Percentiles rank a stretch among this genome's conserved stretches.
Evolutionary conservation across 495 filamentous ascomycete species (phyloP).

Genomic region (Cryomyces minteri): DNA sequence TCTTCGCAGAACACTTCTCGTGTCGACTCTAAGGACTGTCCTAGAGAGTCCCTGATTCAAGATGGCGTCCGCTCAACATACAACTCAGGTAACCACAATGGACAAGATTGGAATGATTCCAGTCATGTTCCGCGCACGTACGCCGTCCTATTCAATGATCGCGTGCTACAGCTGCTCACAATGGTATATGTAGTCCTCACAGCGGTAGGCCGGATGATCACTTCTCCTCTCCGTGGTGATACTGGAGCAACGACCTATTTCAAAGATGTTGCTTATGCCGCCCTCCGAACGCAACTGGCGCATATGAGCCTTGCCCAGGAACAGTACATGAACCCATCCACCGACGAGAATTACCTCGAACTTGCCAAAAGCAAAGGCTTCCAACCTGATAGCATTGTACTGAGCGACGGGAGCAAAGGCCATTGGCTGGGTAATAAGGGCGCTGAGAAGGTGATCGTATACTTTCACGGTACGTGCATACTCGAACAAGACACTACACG

Average conservation of each 20-base stretch:
- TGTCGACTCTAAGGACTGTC: too few species aligned
- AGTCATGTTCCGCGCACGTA: too few species aligned
- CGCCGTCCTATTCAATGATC: too few species aligned
- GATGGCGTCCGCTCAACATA: too few species aligned
- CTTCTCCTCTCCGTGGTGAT: slow-evolving; percentile 11
- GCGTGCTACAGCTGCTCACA: too few species aligned
- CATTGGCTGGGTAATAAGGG: slow-evolving; percentile 40
- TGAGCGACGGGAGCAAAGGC: slow-evolving; percentile 30
- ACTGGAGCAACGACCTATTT: slow-evolving; percentile 12
- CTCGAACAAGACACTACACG: too few species aligned
- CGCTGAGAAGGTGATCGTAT: slow-evolving; percentile 38
- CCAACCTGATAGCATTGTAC: slow-evolving; percentile 26
- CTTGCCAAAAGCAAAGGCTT: slow-evolving; percentile 28
- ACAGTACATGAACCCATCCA: slow-evolving; percentile 18
- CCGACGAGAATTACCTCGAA: slow-evolving; percentile 26
- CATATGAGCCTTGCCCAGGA: slow-evolving; percentile 12
- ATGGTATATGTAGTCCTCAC: too few species aligned
- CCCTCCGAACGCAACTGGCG: slow-evolving; percentile 12
- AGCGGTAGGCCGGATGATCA: slow-evolving; percentile 1
- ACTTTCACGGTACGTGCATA: slow-evolving; percentile 27
- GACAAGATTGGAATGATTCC: too few species aligned
- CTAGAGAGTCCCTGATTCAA: too few species aligned
- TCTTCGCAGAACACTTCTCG: too few species aligned
- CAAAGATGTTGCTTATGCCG: slow-evolving; percentile 19
- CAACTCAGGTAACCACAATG: too few species aligned